Evolutionary conservation across 352 stramenopile genomes (phyloP), one percentile per base, ranked within the genome.

Genomic region (Globisporangium radiosum): DNA sequence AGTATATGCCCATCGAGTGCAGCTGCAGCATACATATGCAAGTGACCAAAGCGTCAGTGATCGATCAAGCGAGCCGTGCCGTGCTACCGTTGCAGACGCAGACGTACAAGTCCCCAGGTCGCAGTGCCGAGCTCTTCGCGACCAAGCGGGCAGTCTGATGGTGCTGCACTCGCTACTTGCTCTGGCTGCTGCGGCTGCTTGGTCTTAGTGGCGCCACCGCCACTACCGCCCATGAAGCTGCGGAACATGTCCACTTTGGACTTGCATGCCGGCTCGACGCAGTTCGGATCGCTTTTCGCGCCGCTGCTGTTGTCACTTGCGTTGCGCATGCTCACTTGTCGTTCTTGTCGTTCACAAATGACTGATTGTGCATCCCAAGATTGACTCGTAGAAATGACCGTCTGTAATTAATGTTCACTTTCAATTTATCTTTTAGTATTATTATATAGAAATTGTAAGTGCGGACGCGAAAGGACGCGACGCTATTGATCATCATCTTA

Each of bases 1-100:
- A 99, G 80, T 98, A 98, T 44, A 96, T 94, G 13, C 94, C 94
- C 76, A 94, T 97, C 11, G 90, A 97, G 63, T 98, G 92, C 47
- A 97, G 72, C 86, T 96, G 60, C 6, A n/a, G 54, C 5, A 70
- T 38, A 33, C 38, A 57, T 25, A 7, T 54, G 33, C 33, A 62
- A 38, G 2, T 51, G 17, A 62, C 15, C 19, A 11, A 15, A 39
- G 38, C 13, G 10, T 56, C 38, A 54, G n/a, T 33, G 25, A 33
- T 33, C 25, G 25, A 33, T 33, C 25, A 33, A 33, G 25, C 25
- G 3, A 33, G 25, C 25, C 25, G 25, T 33, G 25, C 2, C 25
- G 25, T 33, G 25, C 25, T 33, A 2, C 36, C 42, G 7, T 36
- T 44, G 5, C 39, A 62, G 13, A 36, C 4, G 45, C 45, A 47